Base-by-base conservation (phyloP, 2,329 filamentous ascomycete species). In the Xylaria sp. region DNA sequence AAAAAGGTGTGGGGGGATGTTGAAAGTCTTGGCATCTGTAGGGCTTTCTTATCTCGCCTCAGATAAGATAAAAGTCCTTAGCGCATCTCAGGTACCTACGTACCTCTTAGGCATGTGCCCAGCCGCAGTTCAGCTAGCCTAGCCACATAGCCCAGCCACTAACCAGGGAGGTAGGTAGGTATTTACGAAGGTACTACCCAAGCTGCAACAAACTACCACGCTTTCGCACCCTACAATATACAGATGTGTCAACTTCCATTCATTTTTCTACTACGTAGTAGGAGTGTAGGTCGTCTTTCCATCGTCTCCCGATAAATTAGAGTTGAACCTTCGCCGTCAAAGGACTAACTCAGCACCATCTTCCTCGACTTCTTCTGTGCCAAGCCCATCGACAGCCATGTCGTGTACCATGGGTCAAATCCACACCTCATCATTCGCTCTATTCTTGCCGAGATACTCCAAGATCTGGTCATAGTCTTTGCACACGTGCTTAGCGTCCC, bases 401-500 rank as follows among this genome's bases (percentile, higher is more conserved):
- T 10, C 33, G 10, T 4, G 25, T 28, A 15, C 28, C 51, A 33
- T 31, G 31, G 2, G 9, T 78, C 63, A 82, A 67, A 83, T 82
- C 81, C 81, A 83, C 10, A 74, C 72, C 7, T 78, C 72, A 49
- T 83, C 76, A 52, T 80, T 68, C 2, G 76, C 80, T 49, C 80
- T 72, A 33, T 79, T 79, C 48, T 71, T 72, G 46, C 82, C 78
- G 9, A 82, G 70, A 52, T 82, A 78, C 7, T 74, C 72, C 41
- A 78, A 72, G 13, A 83, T 74, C 68, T 80, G 76, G 18, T 71
- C 71, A 41, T 81, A 82, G 69, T 83, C 78, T 71, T 80, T 80
- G 67, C 81, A 83, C 6, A 83, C 80, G 64, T 83, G 81, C 74
- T 79, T 80, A 23, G 81, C 80, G 58, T 83, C 81, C 82, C 81